Evolutionary conservation across 2,329 filamentous ascomycete species (phyloP).

Genomic region (Colletotrichum theobromicola): DNA sequence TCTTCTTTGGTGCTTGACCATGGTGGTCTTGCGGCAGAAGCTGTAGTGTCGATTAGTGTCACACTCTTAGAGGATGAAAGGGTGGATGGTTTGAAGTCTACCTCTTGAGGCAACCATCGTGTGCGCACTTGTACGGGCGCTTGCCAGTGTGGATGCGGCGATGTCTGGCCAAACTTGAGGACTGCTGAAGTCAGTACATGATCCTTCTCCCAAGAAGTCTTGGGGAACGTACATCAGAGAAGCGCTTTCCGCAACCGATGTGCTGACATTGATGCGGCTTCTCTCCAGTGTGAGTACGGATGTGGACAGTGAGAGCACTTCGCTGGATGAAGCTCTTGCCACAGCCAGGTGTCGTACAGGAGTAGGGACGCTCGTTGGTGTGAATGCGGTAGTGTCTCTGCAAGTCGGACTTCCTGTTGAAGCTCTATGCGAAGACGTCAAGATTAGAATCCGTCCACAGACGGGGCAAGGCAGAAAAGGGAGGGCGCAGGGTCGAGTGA

Average conservation of each 20-base stretch:
- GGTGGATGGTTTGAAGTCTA: conserved; percentile 32
- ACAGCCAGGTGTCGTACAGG: conserved; percentile 64
- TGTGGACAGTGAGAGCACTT: conserved; percentile 73
- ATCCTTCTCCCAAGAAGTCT: neutral
- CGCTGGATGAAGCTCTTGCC: conserved; percentile 76
- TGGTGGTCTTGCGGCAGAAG: conserved; percentile 75
- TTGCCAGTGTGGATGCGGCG: conserved; percentile 71
- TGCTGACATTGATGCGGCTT: conserved; percentile 74
- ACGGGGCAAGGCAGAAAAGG: neutral
- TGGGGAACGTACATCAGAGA: conserved; percentile 64
- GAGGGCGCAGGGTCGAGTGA: neutral
- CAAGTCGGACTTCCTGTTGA: conserved; percentile 75
- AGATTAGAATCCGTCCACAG: conserved; percentile 16
- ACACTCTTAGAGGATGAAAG: neutral
- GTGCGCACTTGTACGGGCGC: conserved; percentile 67
- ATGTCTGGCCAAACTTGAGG: conserved; percentile 69
- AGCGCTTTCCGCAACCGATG: conserved; percentile 69
- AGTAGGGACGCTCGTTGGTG: conserved; percentile 73
- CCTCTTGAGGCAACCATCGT: conserved; percentile 68
- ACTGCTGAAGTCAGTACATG: conserved; percentile 49
- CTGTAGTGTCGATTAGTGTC: conserved; percentile 41
- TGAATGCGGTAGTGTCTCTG: conserved; percentile 75
- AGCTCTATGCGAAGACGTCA: conserved; percentile 55
- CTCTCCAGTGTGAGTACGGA: conserved; percentile 73
- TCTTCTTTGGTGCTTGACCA: conserved; percentile 70